phyloP scores from a whole-genome alignment of 2,329 filamentous ascomycete species.

The Teratosphaeria destructans region DNA sequence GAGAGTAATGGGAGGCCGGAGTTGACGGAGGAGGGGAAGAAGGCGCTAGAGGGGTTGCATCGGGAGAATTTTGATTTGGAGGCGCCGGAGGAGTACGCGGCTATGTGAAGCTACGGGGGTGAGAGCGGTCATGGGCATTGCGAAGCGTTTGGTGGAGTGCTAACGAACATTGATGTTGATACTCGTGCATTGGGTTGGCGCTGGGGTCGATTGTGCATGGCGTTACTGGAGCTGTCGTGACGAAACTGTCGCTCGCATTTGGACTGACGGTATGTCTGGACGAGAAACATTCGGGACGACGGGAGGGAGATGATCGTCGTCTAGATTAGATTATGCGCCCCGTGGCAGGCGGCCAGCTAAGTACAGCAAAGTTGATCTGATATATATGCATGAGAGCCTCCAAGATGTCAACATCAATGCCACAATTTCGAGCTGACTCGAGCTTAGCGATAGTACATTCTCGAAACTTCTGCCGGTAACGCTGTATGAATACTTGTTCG shows the following conservation, averaged over 20 bases:
- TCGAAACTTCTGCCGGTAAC: neutral
- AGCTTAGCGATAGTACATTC: neutral
- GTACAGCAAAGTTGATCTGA: neutral
- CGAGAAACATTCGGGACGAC: neutral
- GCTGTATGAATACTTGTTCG: neutral
- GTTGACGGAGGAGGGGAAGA: conserved; percentile 51
- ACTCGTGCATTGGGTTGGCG: neutral
- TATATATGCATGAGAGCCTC: neutral
- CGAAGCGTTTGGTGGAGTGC: neutral
- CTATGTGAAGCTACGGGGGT: conserved; percentile 10
- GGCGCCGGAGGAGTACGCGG: conserved; percentile 31
- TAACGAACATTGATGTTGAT: neutral
- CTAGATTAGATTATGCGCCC: neutral
- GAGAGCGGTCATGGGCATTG: neutral
- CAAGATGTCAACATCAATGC: neutral
- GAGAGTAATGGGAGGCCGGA: conserved; percentile 49
- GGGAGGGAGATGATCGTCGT: neutral
- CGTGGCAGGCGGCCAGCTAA: neutral
- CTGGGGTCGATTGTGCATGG: neutral
- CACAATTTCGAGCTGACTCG: neutral
- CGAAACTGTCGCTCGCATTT: neutral
- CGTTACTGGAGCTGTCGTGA: neutral
- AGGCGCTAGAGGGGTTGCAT: conserved; percentile 46
- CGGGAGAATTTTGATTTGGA: conserved; percentile 41
- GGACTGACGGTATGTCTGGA: neutral